Base-by-base conservation (phyloP, 768 basidiomycete species). In the Trametes gibbosa region DNA sequence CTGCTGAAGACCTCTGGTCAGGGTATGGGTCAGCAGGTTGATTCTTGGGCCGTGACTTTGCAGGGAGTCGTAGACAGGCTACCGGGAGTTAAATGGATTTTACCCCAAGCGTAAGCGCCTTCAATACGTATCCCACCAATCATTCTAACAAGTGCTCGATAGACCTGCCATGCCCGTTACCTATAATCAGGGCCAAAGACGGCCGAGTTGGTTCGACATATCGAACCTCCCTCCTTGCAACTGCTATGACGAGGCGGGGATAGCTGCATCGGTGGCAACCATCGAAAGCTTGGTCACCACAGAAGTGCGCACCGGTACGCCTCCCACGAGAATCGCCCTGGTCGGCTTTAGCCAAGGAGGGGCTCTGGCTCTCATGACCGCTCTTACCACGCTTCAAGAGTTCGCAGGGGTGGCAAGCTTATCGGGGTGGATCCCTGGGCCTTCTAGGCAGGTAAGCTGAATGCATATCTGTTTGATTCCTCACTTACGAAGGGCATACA, bases 281-380 rank as follows among this genome's bases (percentile, higher is more conserved):
- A 69, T 79, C 25, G 77, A 80, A 59, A 59, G 62, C 39, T 65
- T 79, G 17, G 75, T 79, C 27, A 68, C 75, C 37, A 55, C 68
- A 7, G 73, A 77, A 60, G 71, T 79, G 25, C 73, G 76, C 54
- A 43, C 63, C 35, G 75, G 77, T 4, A 64, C 71, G 10, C 73
- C 75, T 51, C 65, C 77, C 1, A 67, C 69, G 24, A 69, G 69
- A 25, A 74, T 79, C 21, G 62, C 77, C n/a, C 66, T 80, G 1
- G 70, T 73, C 17, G 78, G 78, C 24, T 79, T 79, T 59, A 75
- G 75, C 25, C 79, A 80, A 61, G 78, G 79, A 9, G 77, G 75
- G 0, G 73, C 76, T 7, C 68, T 78, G 29, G 66, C 68, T 56
- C 63, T 79, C 58, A 69, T 79, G 64, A 71, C 74, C 0, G 72